Evolutionary conservation across 495 filamentous ascomycete species (phyloP).

Genomic region (Aspergillus egyptiacus): DNA sequence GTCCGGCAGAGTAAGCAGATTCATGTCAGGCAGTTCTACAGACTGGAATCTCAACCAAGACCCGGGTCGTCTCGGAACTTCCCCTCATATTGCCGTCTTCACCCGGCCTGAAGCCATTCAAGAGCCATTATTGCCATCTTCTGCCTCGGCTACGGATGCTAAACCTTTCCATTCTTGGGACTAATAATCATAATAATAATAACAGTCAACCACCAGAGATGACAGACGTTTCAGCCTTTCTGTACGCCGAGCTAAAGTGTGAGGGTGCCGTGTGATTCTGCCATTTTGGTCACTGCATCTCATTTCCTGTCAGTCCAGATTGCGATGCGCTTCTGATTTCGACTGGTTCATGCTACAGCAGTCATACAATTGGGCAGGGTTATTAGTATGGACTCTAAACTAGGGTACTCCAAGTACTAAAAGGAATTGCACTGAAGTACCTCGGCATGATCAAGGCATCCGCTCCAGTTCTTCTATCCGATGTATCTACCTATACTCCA

Average conservation of each 20-base stretch:
- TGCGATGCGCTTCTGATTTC: slow-evolving; percentile 7
- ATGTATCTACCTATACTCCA: not conserved
- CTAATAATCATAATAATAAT: not conserved
- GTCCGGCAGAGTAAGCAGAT: too few species aligned
- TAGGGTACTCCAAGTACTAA: too few species aligned
- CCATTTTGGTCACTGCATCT: slow-evolving; percentile 1
- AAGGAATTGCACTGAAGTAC: too few species aligned
- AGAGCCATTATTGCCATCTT: slow-evolving; percentile 8
- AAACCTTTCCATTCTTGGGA: not conserved
- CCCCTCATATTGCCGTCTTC: slow-evolving; percentile 2
- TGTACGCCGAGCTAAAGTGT: too few species aligned
- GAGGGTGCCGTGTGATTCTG: slow-evolving; percentile 1
- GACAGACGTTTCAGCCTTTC: not conserved
- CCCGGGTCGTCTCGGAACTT: slow-evolving; percentile 1
- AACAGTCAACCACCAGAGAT: too few species aligned
- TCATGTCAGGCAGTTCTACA: too few species aligned
- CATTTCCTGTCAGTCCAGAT: slow-evolving; percentile 12
- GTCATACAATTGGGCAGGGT: not conserved
- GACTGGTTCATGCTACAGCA: slow-evolving; percentile 8
- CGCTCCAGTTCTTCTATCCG: not conserved
- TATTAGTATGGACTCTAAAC: too few species aligned
- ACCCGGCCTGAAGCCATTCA: slow-evolving; percentile 8
- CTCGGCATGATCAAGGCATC: not conserved
- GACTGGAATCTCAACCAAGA: too few species aligned
- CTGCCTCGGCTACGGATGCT: slow-evolving; percentile 9